Evolutionary conservation across 208 protist genomes (phyloP).

Genomic region (Jaenimonas drosophilae): DNA sequence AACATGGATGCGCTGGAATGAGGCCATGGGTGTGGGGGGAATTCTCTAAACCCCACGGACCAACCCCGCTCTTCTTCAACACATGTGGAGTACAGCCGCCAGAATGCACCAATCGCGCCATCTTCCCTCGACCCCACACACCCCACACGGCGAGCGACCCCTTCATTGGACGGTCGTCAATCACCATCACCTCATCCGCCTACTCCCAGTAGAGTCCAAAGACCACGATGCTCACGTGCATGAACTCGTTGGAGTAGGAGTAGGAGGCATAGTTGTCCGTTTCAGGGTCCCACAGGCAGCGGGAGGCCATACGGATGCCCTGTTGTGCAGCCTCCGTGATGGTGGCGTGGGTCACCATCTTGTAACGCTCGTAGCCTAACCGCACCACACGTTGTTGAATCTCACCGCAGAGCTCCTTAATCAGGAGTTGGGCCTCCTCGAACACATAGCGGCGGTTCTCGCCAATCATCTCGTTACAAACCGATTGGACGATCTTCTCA

Average conservation of each 20-base stretch:
- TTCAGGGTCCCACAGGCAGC: slow-evolving; percentile 88
- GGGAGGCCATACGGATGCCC: slow-evolving; percentile 76
- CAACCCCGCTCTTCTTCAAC: no score
- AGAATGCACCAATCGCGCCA: no score
- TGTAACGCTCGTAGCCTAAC: slow-evolving; percentile 87
- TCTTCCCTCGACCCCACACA: not conserved
- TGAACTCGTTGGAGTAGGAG: slow-evolving; percentile 64
- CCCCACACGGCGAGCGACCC: not conserved
- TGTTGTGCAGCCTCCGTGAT: slow-evolving; percentile 79
- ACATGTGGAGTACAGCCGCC: no score
- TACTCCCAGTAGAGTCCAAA: slow-evolving; percentile 85
- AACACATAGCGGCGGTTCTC: slow-evolving; percentile 55
- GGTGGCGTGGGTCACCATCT: slow-evolving; percentile 80
- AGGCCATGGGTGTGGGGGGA: no score
- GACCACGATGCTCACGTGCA: slow-evolving; percentile 63
- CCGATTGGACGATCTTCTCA: slow-evolving; percentile 57
- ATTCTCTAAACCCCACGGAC: no score
- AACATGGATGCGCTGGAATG: slow-evolving; percentile 99
- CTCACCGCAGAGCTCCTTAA: slow-evolving; percentile 81
- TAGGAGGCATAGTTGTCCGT: slow-evolving; percentile 84
- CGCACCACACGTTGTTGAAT: slow-evolving; percentile 83
- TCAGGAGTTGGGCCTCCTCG: slow-evolving; percentile 62
- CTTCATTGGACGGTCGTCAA: not conserved
- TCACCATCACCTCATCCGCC: not conserved
- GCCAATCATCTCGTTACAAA: slow-evolving; percentile 64